A percentile compares a stretch with the other conserved stretches of the same genome.
Evolutionary conservation across 2,329 filamentous ascomycete species (phyloP).

Genomic region (Aspergillus neoniger): DNA sequence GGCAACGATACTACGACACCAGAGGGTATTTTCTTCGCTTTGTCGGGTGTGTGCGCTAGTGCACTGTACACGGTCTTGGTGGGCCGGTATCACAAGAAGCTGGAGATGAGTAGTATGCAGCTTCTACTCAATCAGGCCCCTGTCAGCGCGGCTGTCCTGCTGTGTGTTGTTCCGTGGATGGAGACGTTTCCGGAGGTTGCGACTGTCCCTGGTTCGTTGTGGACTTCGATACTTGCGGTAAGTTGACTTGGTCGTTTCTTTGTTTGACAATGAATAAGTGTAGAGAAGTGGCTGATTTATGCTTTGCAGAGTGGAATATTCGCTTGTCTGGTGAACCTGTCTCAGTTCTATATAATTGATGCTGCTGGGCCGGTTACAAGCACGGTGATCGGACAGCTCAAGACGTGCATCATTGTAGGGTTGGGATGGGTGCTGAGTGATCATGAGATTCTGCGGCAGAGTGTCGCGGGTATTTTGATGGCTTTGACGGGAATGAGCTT

Average conservation of each 20-base stretch:
- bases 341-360: conserved; percentile 31
- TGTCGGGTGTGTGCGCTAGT: conserved; percentile 23
- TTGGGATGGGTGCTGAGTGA: conserved; percentile 55
- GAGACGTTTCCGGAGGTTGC: conserved; percentile 17
- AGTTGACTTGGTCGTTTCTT: too few relatives aligned
- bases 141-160: conserved; percentile 20
- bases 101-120: conserved; percentile 27
- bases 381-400: conserved; percentile 66
- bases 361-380: conserved; percentile 60
- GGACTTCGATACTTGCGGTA: conserved; percentile 22
- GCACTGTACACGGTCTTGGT: conserved; percentile 26
- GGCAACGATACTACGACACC: conserved; percentile 18
- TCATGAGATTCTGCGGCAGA: conserved; percentile 17
- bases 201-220: conserved; percentile 20
- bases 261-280: neutral
- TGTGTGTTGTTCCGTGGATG: conserved; percentile 21
- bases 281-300: neutral
- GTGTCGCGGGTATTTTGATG: conserved; percentile 21
- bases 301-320: conserved; percentile 21
- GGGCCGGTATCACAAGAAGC: conserved; percentile 21
- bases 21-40: conserved; percentile 20
- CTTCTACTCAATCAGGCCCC: conserved; percentile 26
- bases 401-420: conserved; percentile 66
- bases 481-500: conserved; percentile 25
- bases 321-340: conserved; percentile 27